Conservation (phyloP, 2,329 filamentous ascomycete species). For the Torrubiella hemipterigena region DNA sequence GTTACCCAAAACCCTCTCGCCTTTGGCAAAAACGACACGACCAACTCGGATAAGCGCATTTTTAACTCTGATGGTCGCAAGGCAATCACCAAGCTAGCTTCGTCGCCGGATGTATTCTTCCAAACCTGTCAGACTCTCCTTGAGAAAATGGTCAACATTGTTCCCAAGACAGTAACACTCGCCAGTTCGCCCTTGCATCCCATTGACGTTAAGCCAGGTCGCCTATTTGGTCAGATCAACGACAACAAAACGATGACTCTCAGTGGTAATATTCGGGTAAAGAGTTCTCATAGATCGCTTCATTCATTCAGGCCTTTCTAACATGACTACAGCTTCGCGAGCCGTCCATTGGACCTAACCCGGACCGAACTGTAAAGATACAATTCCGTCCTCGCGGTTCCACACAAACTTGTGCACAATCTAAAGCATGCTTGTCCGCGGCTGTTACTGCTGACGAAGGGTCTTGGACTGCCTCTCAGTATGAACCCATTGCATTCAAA, state of each 20-base stretch:
- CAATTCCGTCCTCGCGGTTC: constrained; percentile 11
- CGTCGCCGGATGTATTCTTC: constrained; percentile 20
- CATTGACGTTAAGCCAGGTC: constrained; percentile 15
- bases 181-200: constrained; percentile 14
- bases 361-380: constrained; percentile 13
- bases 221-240: constrained; percentile 11
- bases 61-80: constrained; percentile 30
- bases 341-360: constrained; percentile 3
- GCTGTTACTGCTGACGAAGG: constrained; percentile 4
- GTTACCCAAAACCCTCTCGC: constrained; percentile 30
- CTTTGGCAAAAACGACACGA: constrained; percentile 22
- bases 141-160: constrained; percentile 17
- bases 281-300: no score
- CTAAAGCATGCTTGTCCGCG: constrained; percentile 9
- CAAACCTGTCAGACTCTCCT: constrained; percentile 14
- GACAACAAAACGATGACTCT: constrained; percentile 7
- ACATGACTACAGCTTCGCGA: neutral
- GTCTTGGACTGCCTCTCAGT: neutral
- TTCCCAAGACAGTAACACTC: constrained; percentile 13
- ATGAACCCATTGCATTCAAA: constrained; percentile 9
- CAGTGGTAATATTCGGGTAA: no score
- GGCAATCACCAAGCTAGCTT: constrained; percentile 26
- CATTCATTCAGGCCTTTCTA: no score
- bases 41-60: constrained; percentile 28
- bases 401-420: constrained; percentile 9